A percentile compares a stretch with the other conserved stretches of the same genome.
These are phyloP conservation scores for Podaxis sp. DNA, from an alignment of 768 basidiomycete genomes.

Conservation along the genomic window DNA sequence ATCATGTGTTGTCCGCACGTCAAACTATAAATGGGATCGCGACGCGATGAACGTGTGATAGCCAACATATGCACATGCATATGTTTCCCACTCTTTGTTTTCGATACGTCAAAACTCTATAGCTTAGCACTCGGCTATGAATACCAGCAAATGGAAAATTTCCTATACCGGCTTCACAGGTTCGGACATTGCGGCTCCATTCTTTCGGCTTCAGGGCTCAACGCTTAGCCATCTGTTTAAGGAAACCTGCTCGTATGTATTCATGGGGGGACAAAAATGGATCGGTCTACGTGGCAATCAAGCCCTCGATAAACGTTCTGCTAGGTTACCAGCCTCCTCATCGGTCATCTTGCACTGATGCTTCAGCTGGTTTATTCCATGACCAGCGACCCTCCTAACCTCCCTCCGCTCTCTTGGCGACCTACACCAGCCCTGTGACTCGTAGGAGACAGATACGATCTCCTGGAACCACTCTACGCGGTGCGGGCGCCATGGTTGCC, in stretches of 20 bases:
- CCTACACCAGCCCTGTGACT: background rate
- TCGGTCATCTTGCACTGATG: background rate
- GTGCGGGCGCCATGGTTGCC: background rate
- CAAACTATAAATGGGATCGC: background rate
- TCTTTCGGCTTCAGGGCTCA: background rate
- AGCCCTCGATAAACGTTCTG: background rate
- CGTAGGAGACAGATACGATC: background rate
- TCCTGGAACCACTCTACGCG: constrained; percentile 5
- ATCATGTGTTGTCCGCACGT: background rate
- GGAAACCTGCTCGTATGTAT: background rate
- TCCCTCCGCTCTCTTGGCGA: constrained; percentile 2
- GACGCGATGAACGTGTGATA: background rate
- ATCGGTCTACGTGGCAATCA: background rate
- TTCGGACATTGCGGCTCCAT: too few relatives aligned
- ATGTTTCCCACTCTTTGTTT: too few relatives aligned
- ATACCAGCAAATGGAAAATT: too few relatives aligned
- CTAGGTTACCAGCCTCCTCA: background rate
- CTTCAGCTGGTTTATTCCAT: background rate
- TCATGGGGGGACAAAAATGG: background rate
- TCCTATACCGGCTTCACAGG: too few relatives aligned
- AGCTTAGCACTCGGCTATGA: too few relatives aligned
- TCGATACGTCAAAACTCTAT: too few relatives aligned
- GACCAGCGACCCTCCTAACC: background rate
- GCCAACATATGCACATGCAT: background rate
- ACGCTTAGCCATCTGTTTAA: background rate